Conservation (phyloP, 768 basidiomycete genomes). For the Cantharellus cinnabarinus region DNA sequence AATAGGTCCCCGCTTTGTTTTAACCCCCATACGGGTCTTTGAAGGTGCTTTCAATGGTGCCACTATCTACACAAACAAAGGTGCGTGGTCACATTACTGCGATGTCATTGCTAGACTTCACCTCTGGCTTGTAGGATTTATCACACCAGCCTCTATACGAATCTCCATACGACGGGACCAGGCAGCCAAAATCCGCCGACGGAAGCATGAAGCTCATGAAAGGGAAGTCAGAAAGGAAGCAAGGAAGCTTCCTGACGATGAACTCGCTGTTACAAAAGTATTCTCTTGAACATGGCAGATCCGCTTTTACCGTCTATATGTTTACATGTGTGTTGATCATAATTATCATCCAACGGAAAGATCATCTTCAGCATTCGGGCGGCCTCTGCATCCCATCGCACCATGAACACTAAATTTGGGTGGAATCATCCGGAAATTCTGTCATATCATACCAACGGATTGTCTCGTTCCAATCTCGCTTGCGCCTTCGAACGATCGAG, state of each 20-base stretch:
- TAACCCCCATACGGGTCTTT: slow-evolving; percentile 94
- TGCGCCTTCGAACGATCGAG: slow-evolving; percentile 54
- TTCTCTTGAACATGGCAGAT: slow-evolving; percentile 39
- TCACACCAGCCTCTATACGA: slow-evolving; percentile 69
- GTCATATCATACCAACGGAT: slow-evolving; percentile 62
- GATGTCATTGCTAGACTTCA: slow-evolving; percentile 1
- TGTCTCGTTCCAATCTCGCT: slow-evolving; percentile 82
- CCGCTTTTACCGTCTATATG: too few species aligned
- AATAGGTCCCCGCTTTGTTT: slow-evolving; percentile 92
- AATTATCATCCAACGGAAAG: too few species aligned
- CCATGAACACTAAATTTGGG: slow-evolving; percentile 4
- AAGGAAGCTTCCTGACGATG: slow-evolving; percentile 49
- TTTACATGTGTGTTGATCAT: too few species aligned
- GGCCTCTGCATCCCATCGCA: too few species aligned
- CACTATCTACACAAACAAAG: slow-evolving; percentile 88
- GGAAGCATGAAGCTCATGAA: slow-evolving; percentile 64
- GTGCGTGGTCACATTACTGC: slow-evolving; percentile 22
- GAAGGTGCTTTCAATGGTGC: slow-evolving; percentile 93
- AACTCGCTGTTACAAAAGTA: slow-evolving; percentile 68
- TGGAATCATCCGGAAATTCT: slow-evolving; percentile 47
- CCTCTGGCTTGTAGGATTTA: slow-evolving; percentile 45
- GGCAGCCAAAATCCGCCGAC: slow-evolving; percentile 59
- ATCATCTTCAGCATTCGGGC: too few species aligned
- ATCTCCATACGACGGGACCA: slow-evolving; percentile 46
- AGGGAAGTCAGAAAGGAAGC: slow-evolving; percentile 38